Evolutionary conservation across 306 rosid genomes (phyloP), one percentile per base, ranked within the genome.

Genomic region (Corylus americana): DNA sequence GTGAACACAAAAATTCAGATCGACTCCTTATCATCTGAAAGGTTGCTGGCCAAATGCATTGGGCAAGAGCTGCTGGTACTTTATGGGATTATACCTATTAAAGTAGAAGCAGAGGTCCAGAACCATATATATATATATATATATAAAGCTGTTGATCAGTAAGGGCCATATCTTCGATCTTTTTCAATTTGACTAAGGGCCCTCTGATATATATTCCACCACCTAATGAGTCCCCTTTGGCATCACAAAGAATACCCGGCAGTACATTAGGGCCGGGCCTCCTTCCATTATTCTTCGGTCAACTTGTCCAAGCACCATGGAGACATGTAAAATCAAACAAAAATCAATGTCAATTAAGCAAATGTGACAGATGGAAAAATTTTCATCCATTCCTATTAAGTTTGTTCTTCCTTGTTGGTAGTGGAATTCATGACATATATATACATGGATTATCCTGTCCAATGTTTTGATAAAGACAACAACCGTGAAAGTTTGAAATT

Each of bases 301-400:
- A 86, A 79, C 78, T 77, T 74, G 81, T 83, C 87, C 85, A 10
- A 74, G 79, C 80, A 59, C 70, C 79, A 74, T 70, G 83, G 78
- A 31, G 78, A 81, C 87, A 77, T 10, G 27, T 68, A 53, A 74
- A 51, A 83, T 74, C 61, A 79, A 57, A 79, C 62, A 55, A 73
- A 39, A 83, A 83, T 76, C 61, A 79, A 54, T 79, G 83, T 50
- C 76, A 35, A 72, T 45, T 66, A 39, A 61, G 22, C 66, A 20
- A 67, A 70, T 47, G 54, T 77, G 59, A 25, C 29, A 74, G 62
- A 55, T n/a, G 67, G 16, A 8, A 22, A 75, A 44, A 3, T 49
- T 74, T 39, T 74, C 76, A 3, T 39, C 49, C 50, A 17, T 14
- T 66, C 5, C n/a, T 31, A 27, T 8, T 8, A 31, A 27, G 25